These are phyloP conservation scores for Polychaeton citri DNA, from an alignment of 2,329 filamentous ascomycete genomes.

Conservation along the genomic window DNA sequence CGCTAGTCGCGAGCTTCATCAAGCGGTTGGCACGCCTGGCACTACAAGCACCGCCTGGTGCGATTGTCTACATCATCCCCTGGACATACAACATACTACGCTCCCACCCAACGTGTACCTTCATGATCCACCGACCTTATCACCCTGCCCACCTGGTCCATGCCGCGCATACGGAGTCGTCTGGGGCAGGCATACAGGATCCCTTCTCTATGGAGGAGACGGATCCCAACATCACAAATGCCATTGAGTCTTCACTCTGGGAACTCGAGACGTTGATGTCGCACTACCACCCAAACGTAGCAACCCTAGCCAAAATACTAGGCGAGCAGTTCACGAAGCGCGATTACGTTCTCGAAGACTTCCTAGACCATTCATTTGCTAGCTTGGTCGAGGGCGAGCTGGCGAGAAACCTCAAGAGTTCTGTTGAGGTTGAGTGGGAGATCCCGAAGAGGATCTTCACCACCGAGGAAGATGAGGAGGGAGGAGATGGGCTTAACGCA, in stretches of 20 bases:
- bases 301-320: slow-evolving; percentile 83
- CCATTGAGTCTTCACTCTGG: slow-evolving; percentile 90
- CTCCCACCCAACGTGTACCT: slow-evolving; percentile 78
- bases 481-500: slow-evolving; percentile 9
- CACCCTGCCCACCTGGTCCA: slow-evolving; percentile 21
- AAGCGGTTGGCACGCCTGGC: slow-evolving; percentile 78
- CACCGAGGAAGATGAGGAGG: slow-evolving; percentile 11
- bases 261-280: slow-evolving; percentile 81
- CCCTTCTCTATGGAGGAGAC: slow-evolving; percentile 62
- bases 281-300: slow-evolving; percentile 95
- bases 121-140: slow-evolving; percentile 74
- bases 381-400: slow-evolving; percentile 74
- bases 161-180: slow-evolving; percentile 15
- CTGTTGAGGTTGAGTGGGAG: slow-evolving; percentile 81
- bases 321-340: slow-evolving; percentile 96
- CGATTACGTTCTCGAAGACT: slow-evolving; percentile 90
- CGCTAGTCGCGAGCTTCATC: slow-evolving; percentile 87
- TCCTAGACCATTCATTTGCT: slow-evolving; percentile 89
- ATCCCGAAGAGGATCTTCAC: slow-evolving; percentile 76
- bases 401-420: slow-evolving; percentile 68
- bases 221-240: slow-evolving; percentile 73
- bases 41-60: slow-evolving; percentile 77
- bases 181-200: slow-evolving; percentile 53
- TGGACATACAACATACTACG: slow-evolving; percentile 94
- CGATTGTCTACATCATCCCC: slow-evolving; percentile 76